Evolutionary conservation across 1,284 basidiomycete genomes (phyloP).

Genomic region (Apiotrichum siamense): DNA sequence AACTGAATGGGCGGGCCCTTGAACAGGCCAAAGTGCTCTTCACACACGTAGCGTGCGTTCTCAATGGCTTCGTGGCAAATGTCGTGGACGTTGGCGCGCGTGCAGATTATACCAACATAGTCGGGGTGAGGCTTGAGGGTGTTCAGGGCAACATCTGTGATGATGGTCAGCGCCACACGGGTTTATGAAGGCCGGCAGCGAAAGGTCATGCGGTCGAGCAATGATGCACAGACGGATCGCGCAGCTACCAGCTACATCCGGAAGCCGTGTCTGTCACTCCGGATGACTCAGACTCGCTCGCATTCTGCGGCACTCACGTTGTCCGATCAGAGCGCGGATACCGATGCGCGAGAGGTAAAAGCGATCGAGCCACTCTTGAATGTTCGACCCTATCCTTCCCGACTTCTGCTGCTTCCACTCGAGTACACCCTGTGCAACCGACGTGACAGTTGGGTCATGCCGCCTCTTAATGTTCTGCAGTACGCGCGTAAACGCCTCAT

Average conservation of each 20-base stretch:
- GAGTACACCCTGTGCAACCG: conserved; percentile 77
- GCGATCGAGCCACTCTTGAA: conserved; percentile 92
- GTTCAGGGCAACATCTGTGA: conserved; percentile 79
- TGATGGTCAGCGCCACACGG: conserved; percentile 4
- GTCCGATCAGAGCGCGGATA: conserved; percentile 90
- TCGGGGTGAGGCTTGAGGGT: conserved; percentile 79
- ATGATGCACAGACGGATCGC: not conserved
- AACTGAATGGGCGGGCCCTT: conserved; percentile 94
- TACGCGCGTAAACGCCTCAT: conserved; percentile 79
- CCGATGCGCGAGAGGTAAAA: conserved; percentile 98
- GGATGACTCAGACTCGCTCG: conserved; percentile 49
- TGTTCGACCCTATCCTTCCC: conserved; percentile 62
- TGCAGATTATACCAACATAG: conserved; percentile 98
- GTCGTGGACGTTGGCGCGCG: conserved; percentile 88
- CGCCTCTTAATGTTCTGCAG: conserved; percentile 87
- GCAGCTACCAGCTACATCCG: not conserved
- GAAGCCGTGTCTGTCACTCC: conserved; percentile 19
- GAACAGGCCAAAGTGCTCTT: conserved; percentile 94
- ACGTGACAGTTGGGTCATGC: conserved; percentile 96
- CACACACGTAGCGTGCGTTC: conserved; percentile 95
- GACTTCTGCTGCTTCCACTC: conserved; percentile 55
- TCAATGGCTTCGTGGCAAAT: conserved; percentile 97
- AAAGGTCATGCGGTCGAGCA: no score
- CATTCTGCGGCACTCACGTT: conserved; percentile 31
- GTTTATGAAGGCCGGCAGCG: not conserved